These are phyloP conservation scores for Moringa oleifera DNA, from an alignment of 345 rosid species.

Conservation along the genomic window DNA sequence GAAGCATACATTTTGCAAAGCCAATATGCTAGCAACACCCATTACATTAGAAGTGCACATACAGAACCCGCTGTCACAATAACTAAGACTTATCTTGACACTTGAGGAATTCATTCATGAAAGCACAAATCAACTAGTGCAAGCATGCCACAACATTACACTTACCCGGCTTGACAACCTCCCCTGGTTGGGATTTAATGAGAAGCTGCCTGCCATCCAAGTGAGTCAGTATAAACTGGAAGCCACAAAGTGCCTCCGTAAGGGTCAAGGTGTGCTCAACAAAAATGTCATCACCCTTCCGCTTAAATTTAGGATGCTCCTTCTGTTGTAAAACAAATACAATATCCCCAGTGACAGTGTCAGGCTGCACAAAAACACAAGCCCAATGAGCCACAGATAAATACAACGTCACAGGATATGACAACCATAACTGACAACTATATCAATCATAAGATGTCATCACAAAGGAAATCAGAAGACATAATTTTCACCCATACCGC, in stretches of 20 bases:
- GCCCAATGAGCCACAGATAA: not conserved
- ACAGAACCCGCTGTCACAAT: too few relatives aligned
- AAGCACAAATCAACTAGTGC: too few relatives aligned
- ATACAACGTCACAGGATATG: not conserved
- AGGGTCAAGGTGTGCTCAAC: conserved; percentile 67
- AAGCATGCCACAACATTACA: not conserved
- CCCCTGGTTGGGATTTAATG: conserved; percentile 69
- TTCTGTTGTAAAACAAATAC: conserved; percentile 65
- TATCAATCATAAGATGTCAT: not conserved
- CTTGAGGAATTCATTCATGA: too few relatives aligned
- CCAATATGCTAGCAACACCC: too few relatives aligned
- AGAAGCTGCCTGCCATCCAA: conserved; percentile 72
- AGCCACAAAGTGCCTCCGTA: conserved; percentile 73
- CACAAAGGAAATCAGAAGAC: not conserved
- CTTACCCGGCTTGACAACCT: conserved; percentile 67
- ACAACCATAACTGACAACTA: not conserved
- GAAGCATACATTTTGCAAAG: too few relatives aligned
- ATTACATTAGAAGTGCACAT: too few relatives aligned
- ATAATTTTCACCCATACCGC: conserved; percentile 30
- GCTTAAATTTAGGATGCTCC: conserved; percentile 63
- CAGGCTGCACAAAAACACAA: conserved; percentile 43
- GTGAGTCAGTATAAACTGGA: conserved; percentile 62
- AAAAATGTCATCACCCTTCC: conserved; percentile 73
- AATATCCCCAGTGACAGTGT: conserved; percentile 65
- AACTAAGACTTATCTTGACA: not conserved